Percentiles rank a stretch among this genome's conserved stretches.
Conservation (phyloP, 2,329 filamentous ascomycete genomes). For the Sarocladiaceae sp. region DNA sequence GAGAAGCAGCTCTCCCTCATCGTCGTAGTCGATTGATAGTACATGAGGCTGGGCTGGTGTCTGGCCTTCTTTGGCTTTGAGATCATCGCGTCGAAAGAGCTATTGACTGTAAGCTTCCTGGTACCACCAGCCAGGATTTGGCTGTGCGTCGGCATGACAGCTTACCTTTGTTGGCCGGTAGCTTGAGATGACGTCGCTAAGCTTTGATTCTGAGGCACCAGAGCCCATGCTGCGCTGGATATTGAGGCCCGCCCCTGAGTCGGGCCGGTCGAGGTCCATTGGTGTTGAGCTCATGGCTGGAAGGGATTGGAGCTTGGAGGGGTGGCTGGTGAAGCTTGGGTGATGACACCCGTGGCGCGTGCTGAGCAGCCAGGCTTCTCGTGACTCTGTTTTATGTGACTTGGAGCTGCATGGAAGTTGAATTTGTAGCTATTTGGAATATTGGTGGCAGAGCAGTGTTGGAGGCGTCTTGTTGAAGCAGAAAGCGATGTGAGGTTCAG, state of each 20-base stretch:
- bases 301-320: conserved; percentile 1
- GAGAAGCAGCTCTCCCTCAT: conserved; percentile 87
- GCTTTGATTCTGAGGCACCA: conserved; percentile 51
- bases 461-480: no score
- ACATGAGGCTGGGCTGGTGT: conserved; percentile 51
- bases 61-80: conserved; percentile 37
- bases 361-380: background rate
- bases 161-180: conserved; percentile 80
- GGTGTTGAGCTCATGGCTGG: conserved; percentile 32
- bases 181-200: conserved; percentile 69
- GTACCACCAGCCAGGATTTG: no score
- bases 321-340: conserved; percentile 2
- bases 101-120: conserved; percentile 11
- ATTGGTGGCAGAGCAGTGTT: no score
- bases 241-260: conserved; percentile 35
- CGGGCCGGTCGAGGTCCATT: conserved; percentile 49
- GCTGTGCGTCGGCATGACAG: no score
- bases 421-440: no score
- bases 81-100: conserved; percentile 54
- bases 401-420: no score
- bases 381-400: no score
- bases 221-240: conserved; percentile 41
- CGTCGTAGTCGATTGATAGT: conserved; percentile 92
- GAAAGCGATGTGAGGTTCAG: no score
- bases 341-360: background rate